Evolutionary conservation across 306 rosid genomes (phyloP).

Genomic region (Inga laurina): DNA sequence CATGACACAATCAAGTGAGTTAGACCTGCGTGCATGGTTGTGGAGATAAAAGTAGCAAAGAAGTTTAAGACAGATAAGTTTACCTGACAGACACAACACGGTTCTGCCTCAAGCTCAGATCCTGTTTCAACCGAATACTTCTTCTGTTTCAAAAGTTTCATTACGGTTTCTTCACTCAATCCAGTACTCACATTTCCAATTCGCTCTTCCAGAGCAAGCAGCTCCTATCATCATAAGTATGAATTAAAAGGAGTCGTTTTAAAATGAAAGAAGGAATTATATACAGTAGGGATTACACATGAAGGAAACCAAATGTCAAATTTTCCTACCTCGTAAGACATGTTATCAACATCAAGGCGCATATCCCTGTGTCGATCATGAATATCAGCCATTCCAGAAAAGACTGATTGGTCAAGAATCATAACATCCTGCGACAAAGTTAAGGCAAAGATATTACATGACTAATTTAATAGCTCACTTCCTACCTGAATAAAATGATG

Average conservation of each 20-base stretch:
- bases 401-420: constrained; percentile 77
- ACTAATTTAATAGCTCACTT: background rate
- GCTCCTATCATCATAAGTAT: constrained; percentile 53
- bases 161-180: constrained; percentile 63
- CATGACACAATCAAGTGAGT: constrained; percentile 16
- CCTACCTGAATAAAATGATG: background rate
- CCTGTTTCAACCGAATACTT: constrained; percentile 35
- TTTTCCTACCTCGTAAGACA: constrained; percentile 81
- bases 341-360: constrained; percentile 90
- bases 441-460: constrained; percentile 26
- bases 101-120: constrained; percentile 60
- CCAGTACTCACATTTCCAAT: constrained; percentile 88
- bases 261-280: constrained; percentile 11
- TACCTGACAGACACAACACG: constrained; percentile 91
- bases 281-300: background rate
- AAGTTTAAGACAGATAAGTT: background rate
- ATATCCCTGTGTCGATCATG: constrained; percentile 85
- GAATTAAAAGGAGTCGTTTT: background rate
- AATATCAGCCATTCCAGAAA: constrained; percentile 76
- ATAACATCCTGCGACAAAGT: constrained; percentile 70
- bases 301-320: background rate
- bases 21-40: background rate
- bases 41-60: background rate
- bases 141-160: constrained; percentile 51
- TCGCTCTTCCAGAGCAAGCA: constrained; percentile 85